phyloP scores from a whole-genome alignment of 208 protist genomes.

The Herpetomonas muscarum region DNA sequence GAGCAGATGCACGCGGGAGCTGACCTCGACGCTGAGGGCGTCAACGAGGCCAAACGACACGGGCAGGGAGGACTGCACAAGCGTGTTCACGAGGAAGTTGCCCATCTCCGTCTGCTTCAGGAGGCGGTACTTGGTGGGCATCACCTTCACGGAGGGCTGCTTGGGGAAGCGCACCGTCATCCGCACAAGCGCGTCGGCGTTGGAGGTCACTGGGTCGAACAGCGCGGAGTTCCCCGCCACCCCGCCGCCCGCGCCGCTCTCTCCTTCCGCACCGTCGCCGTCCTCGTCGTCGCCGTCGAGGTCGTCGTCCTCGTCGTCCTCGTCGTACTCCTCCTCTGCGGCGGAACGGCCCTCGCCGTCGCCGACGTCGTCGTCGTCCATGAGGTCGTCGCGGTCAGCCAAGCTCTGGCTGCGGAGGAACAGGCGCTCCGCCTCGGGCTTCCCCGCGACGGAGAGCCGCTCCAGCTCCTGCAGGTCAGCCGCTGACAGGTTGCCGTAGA shows the following conservation, averaged over 20 bases:
- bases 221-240: slow-evolving; percentile 7
- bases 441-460: slow-evolving; percentile 36
- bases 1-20: slow-evolving; percentile 69
- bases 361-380: not conserved
- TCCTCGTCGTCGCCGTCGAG: slow-evolving; percentile 15
- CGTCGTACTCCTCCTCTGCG: no score
- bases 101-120: slow-evolving; percentile 77
- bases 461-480: slow-evolving; percentile 71
- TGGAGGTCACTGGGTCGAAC: slow-evolving; percentile 61
- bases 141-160: slow-evolving; percentile 54
- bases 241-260: slow-evolving; percentile 2
- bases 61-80: slow-evolving; percentile 48
- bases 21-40: slow-evolving; percentile 66
- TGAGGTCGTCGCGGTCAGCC: slow-evolving; percentile 1
- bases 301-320: slow-evolving; percentile 6
- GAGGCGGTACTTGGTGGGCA: slow-evolving; percentile 45
- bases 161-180: slow-evolving; percentile 70
- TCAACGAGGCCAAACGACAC: slow-evolving; percentile 61
- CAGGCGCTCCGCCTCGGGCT: slow-evolving; percentile 22
- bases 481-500: slow-evolving; percentile 51
- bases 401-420: slow-evolving; percentile 20
- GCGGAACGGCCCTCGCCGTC: no score
- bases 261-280: slow-evolving; percentile 6
- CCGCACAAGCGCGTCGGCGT: slow-evolving; percentile 52
- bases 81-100: slow-evolving; percentile 76